A percentile compares a stretch with the other conserved stretches of the same genome.
Evolutionary conservation across 1,139 yeast genomes (phyloP).

Genomic region (Yamadazyma blattariae): DNA sequence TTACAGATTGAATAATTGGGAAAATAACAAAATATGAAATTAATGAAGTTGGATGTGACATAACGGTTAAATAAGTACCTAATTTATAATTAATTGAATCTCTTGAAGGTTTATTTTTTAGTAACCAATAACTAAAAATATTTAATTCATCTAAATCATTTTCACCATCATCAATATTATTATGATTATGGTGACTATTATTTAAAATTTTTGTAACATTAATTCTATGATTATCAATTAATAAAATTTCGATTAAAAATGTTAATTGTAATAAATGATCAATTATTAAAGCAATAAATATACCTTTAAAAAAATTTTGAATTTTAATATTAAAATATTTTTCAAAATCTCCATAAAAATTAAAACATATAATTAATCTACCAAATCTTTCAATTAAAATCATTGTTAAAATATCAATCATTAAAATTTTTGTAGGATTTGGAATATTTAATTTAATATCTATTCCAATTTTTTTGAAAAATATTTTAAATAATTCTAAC

Average conservation of each 20-base stretch:
- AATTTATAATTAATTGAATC: slow-evolving; percentile 24
- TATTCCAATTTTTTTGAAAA: slow-evolving; percentile 2
- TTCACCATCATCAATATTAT: neutral
- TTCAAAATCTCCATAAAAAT: slow-evolving; percentile 19
- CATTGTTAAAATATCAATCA: slow-evolving; percentile 14
- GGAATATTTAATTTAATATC: slow-evolving; percentile 15
- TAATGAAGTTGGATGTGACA: slow-evolving; percentile 28
- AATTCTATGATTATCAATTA: slow-evolving; percentile 62
- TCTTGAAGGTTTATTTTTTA: slow-evolving; percentile 19
- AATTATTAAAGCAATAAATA: slow-evolving; percentile 40
- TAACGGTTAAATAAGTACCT: slow-evolving; percentile 34
- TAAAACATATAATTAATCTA: slow-evolving; percentile 11
- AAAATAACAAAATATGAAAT: slow-evolving; percentile 17
- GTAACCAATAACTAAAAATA: slow-evolving; percentile 23
- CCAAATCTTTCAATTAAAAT: slow-evolving; percentile 7
- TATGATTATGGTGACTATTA: neutral
- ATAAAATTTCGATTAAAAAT: slow-evolving; percentile 59
- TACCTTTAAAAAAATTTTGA: slow-evolving; percentile 15
- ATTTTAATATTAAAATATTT: slow-evolving; percentile 18
- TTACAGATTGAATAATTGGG: slow-evolving; percentile 16
- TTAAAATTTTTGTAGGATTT: slow-evolving; percentile 17
- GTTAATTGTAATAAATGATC: slow-evolving; percentile 63
- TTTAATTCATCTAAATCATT: slow-evolving; percentile 15
- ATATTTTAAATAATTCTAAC: slow-evolving; percentile 5
- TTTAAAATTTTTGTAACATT: slow-evolving; percentile 55